Conservation (phyloP, 495 filamentous ascomycete species). For the Aspergillus kassunensis region DNA sequence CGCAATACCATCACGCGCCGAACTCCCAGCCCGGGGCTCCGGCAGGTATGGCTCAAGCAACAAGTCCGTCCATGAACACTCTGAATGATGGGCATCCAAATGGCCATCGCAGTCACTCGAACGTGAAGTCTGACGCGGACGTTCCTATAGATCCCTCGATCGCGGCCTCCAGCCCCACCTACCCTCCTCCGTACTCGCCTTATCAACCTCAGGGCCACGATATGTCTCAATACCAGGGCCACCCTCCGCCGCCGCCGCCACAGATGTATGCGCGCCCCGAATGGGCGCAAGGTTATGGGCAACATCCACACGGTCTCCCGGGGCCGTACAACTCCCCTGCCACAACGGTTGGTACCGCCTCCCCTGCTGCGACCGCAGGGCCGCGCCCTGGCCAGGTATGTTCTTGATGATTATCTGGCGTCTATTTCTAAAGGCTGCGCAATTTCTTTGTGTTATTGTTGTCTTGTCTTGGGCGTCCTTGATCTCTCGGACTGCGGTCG, state of each 20-base stretch:
- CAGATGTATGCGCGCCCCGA: constrained; percentile 77
- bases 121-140: constrained; percentile 88
- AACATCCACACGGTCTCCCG: constrained; percentile 59
- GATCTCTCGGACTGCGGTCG: constrained; percentile 16
- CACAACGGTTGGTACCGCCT: constrained; percentile 55
- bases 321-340: constrained; percentile 59
- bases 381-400: constrained; percentile 71
- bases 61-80: constrained; percentile 90
- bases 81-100: constrained; percentile 70
- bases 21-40: constrained; percentile 69
- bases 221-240: constrained; percentile 65
- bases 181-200: constrained; percentile 78
- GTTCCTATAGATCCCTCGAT: constrained; percentile 99
- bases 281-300: constrained; percentile 73
- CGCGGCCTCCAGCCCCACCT: constrained; percentile 85
- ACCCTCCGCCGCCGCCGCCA: constrained; percentile 52
- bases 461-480: constrained; percentile 27
- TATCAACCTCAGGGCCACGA: constrained; percentile 79
- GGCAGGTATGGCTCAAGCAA: constrained; percentile 94
- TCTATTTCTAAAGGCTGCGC: constrained; percentile 30
- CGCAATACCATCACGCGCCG: constrained; percentile 63
- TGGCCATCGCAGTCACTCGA: constrained; percentile 57
- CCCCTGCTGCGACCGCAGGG: constrained; percentile 56
- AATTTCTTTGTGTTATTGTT: constrained; percentile 24
- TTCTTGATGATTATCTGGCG: constrained; percentile 43